phyloP scores from a whole-genome alignment of 306 rosid species.

The Begonia loranthoides region DNA sequence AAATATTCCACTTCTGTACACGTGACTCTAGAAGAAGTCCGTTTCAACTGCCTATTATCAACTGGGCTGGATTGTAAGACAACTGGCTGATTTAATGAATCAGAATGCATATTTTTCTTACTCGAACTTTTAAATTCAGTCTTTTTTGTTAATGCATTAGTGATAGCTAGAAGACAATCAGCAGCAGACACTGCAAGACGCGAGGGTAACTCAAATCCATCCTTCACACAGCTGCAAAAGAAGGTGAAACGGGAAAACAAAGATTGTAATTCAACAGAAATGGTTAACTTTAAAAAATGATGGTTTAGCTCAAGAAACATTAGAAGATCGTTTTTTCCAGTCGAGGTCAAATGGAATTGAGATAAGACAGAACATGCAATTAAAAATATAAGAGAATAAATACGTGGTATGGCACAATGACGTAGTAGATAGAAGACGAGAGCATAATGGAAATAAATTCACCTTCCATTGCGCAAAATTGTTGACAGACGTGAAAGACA shows the following conservation, averaged over 20 bases:
- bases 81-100: constrained; percentile 22
- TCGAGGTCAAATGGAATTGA: too few species aligned
- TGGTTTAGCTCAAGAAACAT: not conserved
- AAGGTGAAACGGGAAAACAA: constrained; percentile 4
- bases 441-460: too few species aligned
- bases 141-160: constrained; percentile 42
- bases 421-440: too few species aligned
- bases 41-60: constrained; percentile 29
- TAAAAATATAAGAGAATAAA: too few species aligned
- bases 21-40: constrained; percentile 20
- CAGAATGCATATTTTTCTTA: constrained; percentile 20
- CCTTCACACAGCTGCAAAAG: constrained; percentile 52
- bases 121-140: constrained; percentile 26
- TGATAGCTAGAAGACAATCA: constrained; percentile 62
- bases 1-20: constrained; percentile 29
- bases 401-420: too few species aligned
- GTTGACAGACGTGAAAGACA: constrained; percentile 34
- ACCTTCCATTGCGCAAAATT: not conserved
- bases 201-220: constrained; percentile 82
- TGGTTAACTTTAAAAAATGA: not conserved
- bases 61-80: constrained; percentile 15
- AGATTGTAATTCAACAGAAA: not conserved
- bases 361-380: too few species aligned
- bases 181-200: constrained; percentile 82
- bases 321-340: not conserved